A percentile compares a stretch with the other conserved stretches of the same genome.
Conservation (phyloP, 2,329 filamentous ascomycete species). For the Calonectria ilicicola region DNA sequence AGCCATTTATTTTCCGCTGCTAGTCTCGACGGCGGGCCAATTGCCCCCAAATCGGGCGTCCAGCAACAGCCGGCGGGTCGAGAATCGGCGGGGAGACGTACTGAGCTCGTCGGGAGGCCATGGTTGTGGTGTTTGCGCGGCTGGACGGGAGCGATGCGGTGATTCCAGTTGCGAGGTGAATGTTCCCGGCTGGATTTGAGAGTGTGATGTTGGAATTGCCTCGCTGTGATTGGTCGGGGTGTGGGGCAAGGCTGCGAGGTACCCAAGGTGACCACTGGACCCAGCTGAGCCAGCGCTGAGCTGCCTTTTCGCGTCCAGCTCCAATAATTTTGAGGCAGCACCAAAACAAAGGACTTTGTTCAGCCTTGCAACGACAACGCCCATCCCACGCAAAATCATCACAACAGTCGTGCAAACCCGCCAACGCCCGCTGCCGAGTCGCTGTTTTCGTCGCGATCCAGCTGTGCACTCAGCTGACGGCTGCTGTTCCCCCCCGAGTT, state of each 20-base stretch:
- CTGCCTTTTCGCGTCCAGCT: slow-evolving; percentile 46
- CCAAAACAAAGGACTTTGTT: slow-evolving; percentile 36
- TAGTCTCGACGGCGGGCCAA: slow-evolving; percentile 30
- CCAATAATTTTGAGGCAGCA: slow-evolving; percentile 43
- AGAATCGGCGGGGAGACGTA: slow-evolving; percentile 44
- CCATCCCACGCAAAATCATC: background rate
- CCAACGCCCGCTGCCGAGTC: background rate
- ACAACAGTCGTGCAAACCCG: background rate
- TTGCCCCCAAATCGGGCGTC: slow-evolving; percentile 29
- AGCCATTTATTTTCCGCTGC: slow-evolving; percentile 35
- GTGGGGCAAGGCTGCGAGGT: slow-evolving; percentile 46
- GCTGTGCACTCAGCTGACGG: slow-evolving; percentile 19
- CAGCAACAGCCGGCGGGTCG: background rate
- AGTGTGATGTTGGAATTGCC: slow-evolving; percentile 56
- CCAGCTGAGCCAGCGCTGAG: slow-evolving; percentile 17
- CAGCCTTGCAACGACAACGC: slow-evolving; percentile 30
- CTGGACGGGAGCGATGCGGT: slow-evolving; percentile 43
- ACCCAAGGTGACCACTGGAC: slow-evolving; percentile 4
- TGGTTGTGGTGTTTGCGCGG: slow-evolving; percentile 48
- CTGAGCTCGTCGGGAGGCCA: slow-evolving; percentile 58
- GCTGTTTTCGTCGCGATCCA: background rate
- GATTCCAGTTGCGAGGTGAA: slow-evolving; percentile 43
- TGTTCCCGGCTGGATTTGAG: slow-evolving; percentile 48
- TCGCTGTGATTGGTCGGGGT: slow-evolving; percentile 49
- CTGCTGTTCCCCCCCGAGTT: slow-evolving; percentile 26